Evolutionary conservation across 768 basidiomycete species (phyloP).

Genomic region (Naematelia encephala): DNA sequence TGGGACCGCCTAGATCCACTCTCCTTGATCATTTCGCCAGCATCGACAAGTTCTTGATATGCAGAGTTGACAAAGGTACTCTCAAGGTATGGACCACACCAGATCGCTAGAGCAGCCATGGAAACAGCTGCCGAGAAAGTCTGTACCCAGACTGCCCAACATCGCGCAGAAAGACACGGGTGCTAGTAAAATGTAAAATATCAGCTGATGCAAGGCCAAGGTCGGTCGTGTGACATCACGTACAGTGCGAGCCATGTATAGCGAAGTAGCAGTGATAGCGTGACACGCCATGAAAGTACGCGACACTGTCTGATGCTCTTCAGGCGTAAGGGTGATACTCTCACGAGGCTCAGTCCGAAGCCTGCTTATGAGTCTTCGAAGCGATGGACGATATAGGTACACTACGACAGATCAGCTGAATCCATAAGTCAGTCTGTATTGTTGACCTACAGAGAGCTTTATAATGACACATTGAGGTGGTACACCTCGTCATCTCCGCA

Average conservation of each 20-base stretch:
- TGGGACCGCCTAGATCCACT: slow-evolving; percentile 29
- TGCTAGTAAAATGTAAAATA: slow-evolving; percentile 10
- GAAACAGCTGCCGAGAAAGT: slow-evolving; percentile 44
- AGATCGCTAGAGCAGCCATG: slow-evolving; percentile 42
- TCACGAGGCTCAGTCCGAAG: slow-evolving; percentile 15
- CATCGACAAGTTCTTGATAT: slow-evolving; percentile 34
- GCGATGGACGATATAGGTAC: slow-evolving; percentile 39
- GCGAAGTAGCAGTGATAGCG: slow-evolving; percentile 32
- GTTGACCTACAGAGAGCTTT: slow-evolving; percentile 34
- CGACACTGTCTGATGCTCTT: slow-evolving; percentile 25
- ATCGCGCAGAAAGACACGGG: slow-evolving; percentile 30
- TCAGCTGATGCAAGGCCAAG: too few relatives aligned
- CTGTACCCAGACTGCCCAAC: slow-evolving; percentile 44
- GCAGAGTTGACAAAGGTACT: slow-evolving; percentile 28
- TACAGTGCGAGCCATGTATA: slow-evolving; percentile 31
- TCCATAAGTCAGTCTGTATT: not conserved
- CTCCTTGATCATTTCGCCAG: slow-evolving; percentile 38
- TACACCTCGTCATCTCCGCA: slow-evolving; percentile 11
- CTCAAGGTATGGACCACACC: slow-evolving; percentile 41
- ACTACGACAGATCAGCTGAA: slow-evolving; percentile 13
- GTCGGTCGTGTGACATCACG: too few relatives aligned
- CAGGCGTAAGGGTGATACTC: slow-evolving; percentile 16
- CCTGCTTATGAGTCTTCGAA: slow-evolving; percentile 34
- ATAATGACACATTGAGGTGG: slow-evolving; percentile 38
- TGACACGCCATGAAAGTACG: slow-evolving; percentile 38